A percentile compares a stretch with the other conserved stretches of the same genome.
phyloP scores from a whole-genome alignment of 139 green algal species.

The Desmodesmus armatus region DNA sequence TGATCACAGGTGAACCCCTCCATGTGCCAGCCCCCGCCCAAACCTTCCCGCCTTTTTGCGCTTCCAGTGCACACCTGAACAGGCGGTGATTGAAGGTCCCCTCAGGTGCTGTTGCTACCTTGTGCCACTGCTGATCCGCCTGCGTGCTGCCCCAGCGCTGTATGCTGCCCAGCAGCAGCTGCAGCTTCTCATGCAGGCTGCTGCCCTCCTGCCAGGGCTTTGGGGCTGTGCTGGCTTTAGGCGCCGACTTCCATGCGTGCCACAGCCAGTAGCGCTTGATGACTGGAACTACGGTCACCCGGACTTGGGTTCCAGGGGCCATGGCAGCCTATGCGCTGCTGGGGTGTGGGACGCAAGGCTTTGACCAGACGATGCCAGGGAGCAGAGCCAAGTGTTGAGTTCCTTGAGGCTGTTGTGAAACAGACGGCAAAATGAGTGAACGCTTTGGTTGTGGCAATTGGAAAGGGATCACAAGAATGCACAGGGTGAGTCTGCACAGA shows the following conservation, averaged over 20 bases:
- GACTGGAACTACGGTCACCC: slow-evolving; percentile 57
- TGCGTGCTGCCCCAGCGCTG: not conserved
- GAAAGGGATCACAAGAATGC: no score
- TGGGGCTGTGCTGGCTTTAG: not conserved
- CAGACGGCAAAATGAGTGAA: no score
- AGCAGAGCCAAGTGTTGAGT: no score
- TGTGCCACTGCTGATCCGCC: slow-evolving; percentile 57
- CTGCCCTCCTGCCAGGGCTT: slow-evolving; percentile 6
- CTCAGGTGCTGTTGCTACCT: slow-evolving; percentile 55
- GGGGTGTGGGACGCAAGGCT: no score
- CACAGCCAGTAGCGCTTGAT: slow-evolving; percentile 61
- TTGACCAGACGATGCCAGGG: no score
- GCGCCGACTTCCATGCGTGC: slow-evolving; percentile 32
- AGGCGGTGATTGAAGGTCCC: slow-evolving; percentile 54
- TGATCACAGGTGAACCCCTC: no score
- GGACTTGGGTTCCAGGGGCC: not conserved
- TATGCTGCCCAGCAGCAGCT: not conserved
- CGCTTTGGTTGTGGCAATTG: no score
- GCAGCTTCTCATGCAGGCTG: not conserved
- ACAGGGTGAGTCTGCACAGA: no score
- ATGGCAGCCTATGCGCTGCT: no score
- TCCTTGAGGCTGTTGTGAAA: no score
- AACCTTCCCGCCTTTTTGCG: no score
- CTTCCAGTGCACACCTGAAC: slow-evolving; percentile 52
- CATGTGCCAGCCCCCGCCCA: no score